Conservation (phyloP, 2,329 filamentous ascomycete genomes). For the Teratosphaeria gauchensis region DNA sequence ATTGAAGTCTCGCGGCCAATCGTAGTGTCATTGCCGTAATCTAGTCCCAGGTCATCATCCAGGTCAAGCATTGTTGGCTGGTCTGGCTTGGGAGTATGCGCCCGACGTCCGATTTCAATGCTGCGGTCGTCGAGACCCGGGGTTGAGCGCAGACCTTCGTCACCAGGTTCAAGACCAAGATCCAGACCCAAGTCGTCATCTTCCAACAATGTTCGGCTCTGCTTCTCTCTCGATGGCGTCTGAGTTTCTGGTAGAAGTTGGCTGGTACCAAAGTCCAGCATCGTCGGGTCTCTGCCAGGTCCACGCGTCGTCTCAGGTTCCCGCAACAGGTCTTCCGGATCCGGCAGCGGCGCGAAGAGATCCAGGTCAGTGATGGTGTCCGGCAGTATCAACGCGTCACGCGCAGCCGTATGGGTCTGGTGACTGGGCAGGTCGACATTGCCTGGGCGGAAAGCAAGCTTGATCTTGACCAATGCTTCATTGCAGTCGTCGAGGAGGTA, state of each 20-base stretch:
- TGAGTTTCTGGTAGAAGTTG: constrained; percentile 58
- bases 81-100: constrained; percentile 51
- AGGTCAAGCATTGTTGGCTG: constrained; percentile 51
- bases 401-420: constrained; percentile 64
- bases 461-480: constrained; percentile 94
- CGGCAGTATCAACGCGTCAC: constrained; percentile 77
- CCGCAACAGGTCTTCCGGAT: constrained; percentile 70
- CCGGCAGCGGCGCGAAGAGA: constrained; percentile 65
- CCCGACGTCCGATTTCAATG: constrained; percentile 86
- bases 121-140: constrained; percentile 35
- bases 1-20: constrained; percentile 13
- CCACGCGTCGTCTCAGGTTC: constrained; percentile 16
- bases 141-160: constrained; percentile 26
- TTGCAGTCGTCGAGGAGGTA: constrained; percentile 97
- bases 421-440: constrained; percentile 91
- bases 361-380: constrained; percentile 92
- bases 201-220: constrained; percentile 36
- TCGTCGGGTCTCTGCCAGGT: constrained; percentile 32
- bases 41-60: constrained; percentile 45
- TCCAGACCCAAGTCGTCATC: constrained; percentile 55
- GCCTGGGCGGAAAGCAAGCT: constrained; percentile 94
- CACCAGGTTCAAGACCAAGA: constrained; percentile 44
- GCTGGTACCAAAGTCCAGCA: constrained; percentile 53
- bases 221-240: constrained; percentile 18
- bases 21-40: constrained; percentile 30